Conservation (phyloP, 1,284 basidiomycete species). For the Sporisorium iseilematis-ciliati region DNA sequence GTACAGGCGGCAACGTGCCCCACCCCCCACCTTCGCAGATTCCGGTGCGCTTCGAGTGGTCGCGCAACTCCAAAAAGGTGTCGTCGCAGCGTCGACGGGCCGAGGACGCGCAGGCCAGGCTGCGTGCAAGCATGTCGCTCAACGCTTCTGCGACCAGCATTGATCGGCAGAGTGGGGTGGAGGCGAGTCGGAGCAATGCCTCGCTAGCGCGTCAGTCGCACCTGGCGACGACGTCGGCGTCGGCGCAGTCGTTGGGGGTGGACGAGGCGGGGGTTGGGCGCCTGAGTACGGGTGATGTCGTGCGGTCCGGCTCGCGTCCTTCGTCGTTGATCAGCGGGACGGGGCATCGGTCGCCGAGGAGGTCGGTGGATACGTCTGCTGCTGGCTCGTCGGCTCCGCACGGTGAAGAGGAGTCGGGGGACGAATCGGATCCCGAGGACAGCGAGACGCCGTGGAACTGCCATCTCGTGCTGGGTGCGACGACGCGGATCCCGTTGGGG, state of each 20-base stretch:
- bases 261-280: conserved; percentile 4
- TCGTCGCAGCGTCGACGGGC: conserved; percentile 10
- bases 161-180: conserved; percentile 17
- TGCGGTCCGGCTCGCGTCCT: conserved; percentile 26
- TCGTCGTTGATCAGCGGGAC: conserved; percentile 37
- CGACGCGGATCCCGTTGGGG: conserved; percentile 73
- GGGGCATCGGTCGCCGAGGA: conserved; percentile 26
- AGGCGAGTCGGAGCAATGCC: conserved; percentile 26
- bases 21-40: conserved; percentile 56
- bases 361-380: conserved; percentile 43
- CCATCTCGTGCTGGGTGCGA: conserved; percentile 70
- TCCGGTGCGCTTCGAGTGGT: conserved; percentile 65
- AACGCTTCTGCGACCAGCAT: conserved; percentile 41
- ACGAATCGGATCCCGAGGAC: conserved; percentile 84
- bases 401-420: conserved; percentile 41
- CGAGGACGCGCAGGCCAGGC: conserved; percentile 31
- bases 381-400: conserved; percentile 37
- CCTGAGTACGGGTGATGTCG: conserved; percentile 24
- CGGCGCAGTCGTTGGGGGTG: conserved; percentile 24
- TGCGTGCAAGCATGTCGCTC: conserved; percentile 36
- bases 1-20: conserved; percentile 48
- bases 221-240: conserved; percentile 17
- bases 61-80: conserved; percentile 40
- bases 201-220: conserved; percentile 16
- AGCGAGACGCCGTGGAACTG: conserved; percentile 96